Percentiles rank a stretch among this genome's conserved stretches.
Conservation (phyloP, 345 rosid genomes). For the Brassica rapa region DNA sequence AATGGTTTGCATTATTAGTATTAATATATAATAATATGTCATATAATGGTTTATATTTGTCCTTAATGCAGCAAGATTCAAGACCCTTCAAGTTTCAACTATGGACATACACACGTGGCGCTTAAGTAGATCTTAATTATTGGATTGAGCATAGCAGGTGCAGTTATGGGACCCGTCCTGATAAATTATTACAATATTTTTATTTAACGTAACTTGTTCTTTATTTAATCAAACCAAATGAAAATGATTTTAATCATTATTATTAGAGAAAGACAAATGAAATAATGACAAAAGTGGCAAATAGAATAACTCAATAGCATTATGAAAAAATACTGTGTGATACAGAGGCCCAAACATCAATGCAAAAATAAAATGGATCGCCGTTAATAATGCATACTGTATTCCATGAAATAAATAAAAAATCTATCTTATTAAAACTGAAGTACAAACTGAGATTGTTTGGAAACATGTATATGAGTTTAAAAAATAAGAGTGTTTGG, state of each 20-base stretch:
- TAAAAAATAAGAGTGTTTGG: no score
- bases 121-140: constrained; percentile 25
- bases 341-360: constrained; percentile 20
- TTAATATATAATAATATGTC: neutral
- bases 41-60: neutral
- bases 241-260: neutral
- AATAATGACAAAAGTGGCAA: constrained; percentile 29
- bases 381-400: neutral
- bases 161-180: constrained; percentile 22
- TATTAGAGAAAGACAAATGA: constrained; percentile 37
- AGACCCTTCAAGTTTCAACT: neutral
- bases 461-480: no score
- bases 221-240: neutral
- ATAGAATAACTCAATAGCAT: neutral
- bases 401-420: neutral
- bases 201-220: neutral
- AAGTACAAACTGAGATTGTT: no score
- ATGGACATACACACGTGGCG: neutral
- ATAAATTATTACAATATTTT: neutral
- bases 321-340: neutral
- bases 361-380: neutral
- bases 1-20: neutral
- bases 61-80: neutral
- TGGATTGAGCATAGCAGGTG: constrained; percentile 42
- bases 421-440: no score